Conservation (phyloP, 495 filamentous ascomycete genomes). For the Trichodelitschia bisporula region DNA sequence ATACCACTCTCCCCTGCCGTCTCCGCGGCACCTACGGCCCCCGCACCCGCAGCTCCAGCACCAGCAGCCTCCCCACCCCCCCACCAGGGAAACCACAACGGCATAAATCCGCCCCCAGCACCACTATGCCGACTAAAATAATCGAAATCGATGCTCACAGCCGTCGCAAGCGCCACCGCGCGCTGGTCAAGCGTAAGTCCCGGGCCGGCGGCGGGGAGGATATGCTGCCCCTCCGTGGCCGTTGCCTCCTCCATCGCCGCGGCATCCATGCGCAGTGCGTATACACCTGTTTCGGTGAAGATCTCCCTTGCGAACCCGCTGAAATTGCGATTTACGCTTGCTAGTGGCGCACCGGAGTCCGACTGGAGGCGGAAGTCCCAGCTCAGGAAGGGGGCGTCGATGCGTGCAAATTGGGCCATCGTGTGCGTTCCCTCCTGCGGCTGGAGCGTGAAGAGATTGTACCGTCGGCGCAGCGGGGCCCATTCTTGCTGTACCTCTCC, state of each 20-base stretch:
- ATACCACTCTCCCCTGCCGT: conserved; percentile 17
- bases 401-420: conserved; percentile 38
- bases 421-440: conserved; percentile 13
- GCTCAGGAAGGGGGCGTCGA: conserved; percentile 19
- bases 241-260: conserved; percentile 16
- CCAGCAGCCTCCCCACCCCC: conserved; percentile 24
- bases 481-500: conserved; percentile 46
- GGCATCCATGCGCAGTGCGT: conserved; percentile 44
- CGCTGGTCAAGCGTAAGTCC: conserved; percentile 49
- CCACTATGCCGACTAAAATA: conserved; percentile 41
- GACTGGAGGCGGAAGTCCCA: conserved; percentile 18
- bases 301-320: conserved; percentile 42
- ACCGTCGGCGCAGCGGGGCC: conserved; percentile 40
- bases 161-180: conserved; percentile 47
- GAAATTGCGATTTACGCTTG: conserved; percentile 44
- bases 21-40: conserved; percentile 20
- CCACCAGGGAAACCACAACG: conserved; percentile 30
- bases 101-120: conserved; percentile 27
- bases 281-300: conserved; percentile 49
- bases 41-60: conserved; percentile 15
- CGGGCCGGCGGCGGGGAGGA: background rate
- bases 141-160: conserved; percentile 47
- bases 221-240: conserved; percentile 4
- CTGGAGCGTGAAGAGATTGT: conserved; percentile 36
- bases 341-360: conserved; percentile 17